Evolutionary conservation across 164 flowering plant genomes (phyloP).

Genomic region (Vitis labrusca): DNA sequence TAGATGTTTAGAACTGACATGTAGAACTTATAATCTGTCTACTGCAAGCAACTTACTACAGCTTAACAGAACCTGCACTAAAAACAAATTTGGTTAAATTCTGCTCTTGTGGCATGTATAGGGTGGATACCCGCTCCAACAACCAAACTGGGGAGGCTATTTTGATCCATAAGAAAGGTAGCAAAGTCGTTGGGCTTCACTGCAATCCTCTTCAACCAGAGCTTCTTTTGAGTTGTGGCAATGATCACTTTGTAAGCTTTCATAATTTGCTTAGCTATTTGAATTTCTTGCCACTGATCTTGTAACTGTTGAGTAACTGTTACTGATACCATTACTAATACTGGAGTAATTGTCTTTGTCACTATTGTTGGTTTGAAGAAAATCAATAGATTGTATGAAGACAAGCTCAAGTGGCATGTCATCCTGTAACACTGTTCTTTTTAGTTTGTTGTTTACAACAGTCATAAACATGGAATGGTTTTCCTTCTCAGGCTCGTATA

Average conservation of each 20-base stretch:
- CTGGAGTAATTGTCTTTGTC: too few species aligned
- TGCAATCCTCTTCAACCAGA: conserved; percentile 94
- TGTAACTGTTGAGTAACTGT: background rate
- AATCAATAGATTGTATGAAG: too few species aligned
- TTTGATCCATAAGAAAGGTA: conserved; percentile 85
- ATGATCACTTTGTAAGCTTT: conserved; percentile 88
- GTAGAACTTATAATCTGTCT: too few species aligned
- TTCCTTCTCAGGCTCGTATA: conserved; percentile 66
- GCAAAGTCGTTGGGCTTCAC: conserved; percentile 89
- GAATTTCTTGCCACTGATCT: background rate
- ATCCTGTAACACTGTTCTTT: background rate
- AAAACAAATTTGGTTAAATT: background rate
- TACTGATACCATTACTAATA: background rate
- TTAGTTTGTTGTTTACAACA: background rate
- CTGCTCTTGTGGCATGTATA: conserved; percentile 15
- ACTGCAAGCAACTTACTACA: too few species aligned
- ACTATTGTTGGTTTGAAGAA: too few species aligned
- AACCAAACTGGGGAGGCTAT: conserved; percentile 47
- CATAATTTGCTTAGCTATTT: background rate
- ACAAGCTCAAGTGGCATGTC: too few species aligned
- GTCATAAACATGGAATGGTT: background rate
- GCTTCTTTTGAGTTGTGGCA: conserved; percentile 87
- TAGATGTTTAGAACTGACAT: too few species aligned
- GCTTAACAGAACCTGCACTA: background rate
- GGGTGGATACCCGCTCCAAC: conserved; percentile 75